Conservation (phyloP, 202 grass and related monocot genomes). For the Musa balbisiana region DNA sequence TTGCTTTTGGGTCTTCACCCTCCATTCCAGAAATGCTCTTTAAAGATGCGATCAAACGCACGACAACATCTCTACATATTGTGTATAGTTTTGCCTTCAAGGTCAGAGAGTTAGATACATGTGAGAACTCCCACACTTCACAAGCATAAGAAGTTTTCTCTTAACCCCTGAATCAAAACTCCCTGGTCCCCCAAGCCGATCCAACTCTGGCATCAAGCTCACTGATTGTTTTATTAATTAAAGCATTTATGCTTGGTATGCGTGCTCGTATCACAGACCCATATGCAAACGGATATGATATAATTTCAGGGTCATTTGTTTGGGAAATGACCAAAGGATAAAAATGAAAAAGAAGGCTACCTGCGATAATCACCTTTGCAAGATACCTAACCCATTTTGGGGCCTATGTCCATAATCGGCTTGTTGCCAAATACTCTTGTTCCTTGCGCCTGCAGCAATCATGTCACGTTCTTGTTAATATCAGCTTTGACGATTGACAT, state of each 20-base stretch:
- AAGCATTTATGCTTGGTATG: conserved; percentile 88
- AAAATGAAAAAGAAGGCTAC: not conserved
- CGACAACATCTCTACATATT: conserved; percentile 23
- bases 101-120: too few species aligned
- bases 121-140: too few species aligned
- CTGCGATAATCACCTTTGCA: conserved; percentile 12
- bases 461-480: conserved; percentile 21
- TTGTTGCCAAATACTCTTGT: conserved; percentile 18
- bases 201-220: conserved; percentile 96
- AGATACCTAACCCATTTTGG: conserved; percentile 28
- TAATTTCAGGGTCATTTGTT: not conserved
- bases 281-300: conserved; percentile 40
- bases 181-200: conserved; percentile 90
- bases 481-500: conserved; percentile 25
- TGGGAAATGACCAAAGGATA: not conserved
- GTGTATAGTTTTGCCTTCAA: conserved; percentile 16
- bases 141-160: not conserved
- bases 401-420: conserved; percentile 14
- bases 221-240: conserved; percentile 98
- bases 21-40: conserved; percentile 23
- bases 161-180: conserved; percentile 84
- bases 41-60: conserved; percentile 18
- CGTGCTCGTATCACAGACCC: conserved; percentile 77
- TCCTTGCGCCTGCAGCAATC: conserved; percentile 23
- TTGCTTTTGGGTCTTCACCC: not conserved